Evolutionary conservation across 176 grass and related monocot species (phyloP).

Genomic region (Oryza coarctata): DNA sequence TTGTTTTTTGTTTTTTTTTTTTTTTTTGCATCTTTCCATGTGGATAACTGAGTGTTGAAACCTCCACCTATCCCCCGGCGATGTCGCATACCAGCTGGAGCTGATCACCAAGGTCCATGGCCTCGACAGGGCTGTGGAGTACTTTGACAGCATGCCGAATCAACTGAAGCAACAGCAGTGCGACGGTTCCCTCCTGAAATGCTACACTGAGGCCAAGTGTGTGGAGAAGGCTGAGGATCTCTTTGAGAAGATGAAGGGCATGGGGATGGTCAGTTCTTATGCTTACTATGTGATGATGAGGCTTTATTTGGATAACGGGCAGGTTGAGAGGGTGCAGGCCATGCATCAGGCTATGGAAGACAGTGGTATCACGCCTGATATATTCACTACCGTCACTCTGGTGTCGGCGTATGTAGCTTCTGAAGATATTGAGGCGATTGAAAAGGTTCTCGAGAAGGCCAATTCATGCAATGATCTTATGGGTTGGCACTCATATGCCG

Average conservation of each 20-base stretch:
- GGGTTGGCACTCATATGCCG: constrained; percentile 41
- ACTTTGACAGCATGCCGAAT: constrained; percentile 42
- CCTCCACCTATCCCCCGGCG: constrained; percentile 41
- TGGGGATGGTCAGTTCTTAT: constrained; percentile 24
- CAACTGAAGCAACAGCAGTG: constrained; percentile 43
- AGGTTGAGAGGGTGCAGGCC: constrained; percentile 39
- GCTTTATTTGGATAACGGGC: constrained; percentile 35
- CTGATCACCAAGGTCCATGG: constrained; percentile 54
- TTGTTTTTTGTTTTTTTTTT: too few relatives aligned
- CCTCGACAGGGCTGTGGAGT: constrained; percentile 48
- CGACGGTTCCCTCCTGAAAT: constrained; percentile 59
- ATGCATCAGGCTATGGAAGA: constrained; percentile 45
- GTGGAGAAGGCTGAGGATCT: constrained; percentile 50
- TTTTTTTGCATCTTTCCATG: constrained; percentile 48
- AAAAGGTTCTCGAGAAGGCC: constrained; percentile 29
- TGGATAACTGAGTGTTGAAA: constrained; percentile 66
- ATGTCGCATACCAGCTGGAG: constrained; percentile 49
- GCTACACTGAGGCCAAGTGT: constrained; percentile 47
- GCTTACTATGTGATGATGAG: constrained; percentile 50
- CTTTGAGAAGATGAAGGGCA: constrained; percentile 41
- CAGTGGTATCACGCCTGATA: constrained; percentile 32
- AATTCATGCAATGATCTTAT: constrained; percentile 1
- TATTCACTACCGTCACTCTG: constrained; percentile 34
- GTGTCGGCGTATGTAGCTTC: constrained; percentile 23
- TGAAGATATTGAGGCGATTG: constrained; percentile 36